Base-by-base conservation (phyloP, 208 protist species). In the Endotrypanum monterogeii region DNA sequence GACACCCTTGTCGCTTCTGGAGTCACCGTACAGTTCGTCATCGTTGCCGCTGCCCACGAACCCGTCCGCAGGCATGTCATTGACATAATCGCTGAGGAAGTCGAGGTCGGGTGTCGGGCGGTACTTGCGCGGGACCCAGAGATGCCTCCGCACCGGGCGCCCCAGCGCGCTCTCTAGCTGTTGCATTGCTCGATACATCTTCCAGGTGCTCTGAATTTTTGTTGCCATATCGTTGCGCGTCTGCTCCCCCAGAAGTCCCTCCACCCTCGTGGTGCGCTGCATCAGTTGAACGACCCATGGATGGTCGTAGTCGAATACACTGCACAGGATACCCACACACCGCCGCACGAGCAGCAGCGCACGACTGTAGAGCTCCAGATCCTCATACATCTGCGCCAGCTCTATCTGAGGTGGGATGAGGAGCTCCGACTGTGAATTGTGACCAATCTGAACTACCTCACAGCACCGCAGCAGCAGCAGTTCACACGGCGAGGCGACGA, bases 241-340 rank as follows among this genome's bases (percentile, higher is more conserved):
- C 77, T 89, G 80, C 57, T 84, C 63, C 37, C 87, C 86, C 55
- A 83, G 80, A 46, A 76, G 71, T 41, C 37, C 71, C 30, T 84
- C 80, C 32, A 96, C 79, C 35, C 83, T 79, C 72, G 88, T 83
- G 3, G 79, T 80, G 25, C 87, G 91, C 44, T 83, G 76, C 57
- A 81, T 79, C 44, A 96, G 89, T 66, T 92, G 81, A 51, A 94
- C 75, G 39, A 96, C 87, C 85, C 88, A 92, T 58, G 89, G 89
- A 60, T 96, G 89, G 67, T 96, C 91, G 77, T 96, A 94, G 78
- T 94, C 91, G 80, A 89, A 96, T 56, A 91, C 89, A 72, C 83
- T 89, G 80, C 85, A 94, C 23, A 96, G 71, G 71, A 93, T 94
- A 61, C 91, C 91, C 39, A 94, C 79, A 70, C 91, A 96, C 55